Percentiles rank a stretch among this genome's conserved stretches.
Conservation (phyloP, 192 early-diverging fungal species). For the Coemansia guatemalensis region DNA sequence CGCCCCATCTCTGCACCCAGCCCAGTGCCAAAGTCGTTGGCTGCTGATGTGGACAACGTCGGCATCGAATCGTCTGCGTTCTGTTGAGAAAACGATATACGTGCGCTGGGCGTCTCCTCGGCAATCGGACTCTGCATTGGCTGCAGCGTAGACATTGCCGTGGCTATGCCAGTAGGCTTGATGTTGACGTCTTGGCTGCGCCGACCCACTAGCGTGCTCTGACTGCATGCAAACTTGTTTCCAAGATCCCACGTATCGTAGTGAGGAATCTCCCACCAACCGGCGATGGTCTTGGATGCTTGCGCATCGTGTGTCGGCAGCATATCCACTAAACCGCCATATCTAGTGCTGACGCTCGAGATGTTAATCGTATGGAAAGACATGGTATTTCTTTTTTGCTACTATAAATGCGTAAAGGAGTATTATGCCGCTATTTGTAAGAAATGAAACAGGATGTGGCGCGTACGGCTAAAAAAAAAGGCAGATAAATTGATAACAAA, state of each 20-base stretch:
- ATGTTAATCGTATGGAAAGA: constrained; percentile 16
- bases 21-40: constrained; percentile 46
- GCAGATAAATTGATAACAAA: not conserved
- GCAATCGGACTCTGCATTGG: constrained; percentile 43
- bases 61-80: constrained; percentile 18
- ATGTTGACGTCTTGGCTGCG: constrained; percentile 35
- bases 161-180: constrained; percentile 28
- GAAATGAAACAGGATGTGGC: not conserved
- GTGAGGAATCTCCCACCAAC: constrained; percentile 51
- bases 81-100: constrained; percentile 38
- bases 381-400: constrained; percentile 10
- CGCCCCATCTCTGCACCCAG: constrained; percentile 40
- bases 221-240: constrained; percentile 53
- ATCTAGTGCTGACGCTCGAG: constrained; percentile 27
- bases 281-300: constrained; percentile 20
- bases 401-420: not conserved
- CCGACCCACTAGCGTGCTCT: constrained; percentile 48
- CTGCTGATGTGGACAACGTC: constrained; percentile 2
- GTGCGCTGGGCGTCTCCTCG: constrained; percentile 26
- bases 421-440: not conserved
- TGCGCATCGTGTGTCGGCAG: constrained; percentile 4
- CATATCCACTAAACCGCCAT: constrained; percentile 23
- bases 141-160: constrained; percentile 42
- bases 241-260: constrained; percentile 51
- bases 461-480: not conserved